phyloP scores from a whole-genome alignment of 257 asterid species.

The Gentiana macrophylla region DNA sequence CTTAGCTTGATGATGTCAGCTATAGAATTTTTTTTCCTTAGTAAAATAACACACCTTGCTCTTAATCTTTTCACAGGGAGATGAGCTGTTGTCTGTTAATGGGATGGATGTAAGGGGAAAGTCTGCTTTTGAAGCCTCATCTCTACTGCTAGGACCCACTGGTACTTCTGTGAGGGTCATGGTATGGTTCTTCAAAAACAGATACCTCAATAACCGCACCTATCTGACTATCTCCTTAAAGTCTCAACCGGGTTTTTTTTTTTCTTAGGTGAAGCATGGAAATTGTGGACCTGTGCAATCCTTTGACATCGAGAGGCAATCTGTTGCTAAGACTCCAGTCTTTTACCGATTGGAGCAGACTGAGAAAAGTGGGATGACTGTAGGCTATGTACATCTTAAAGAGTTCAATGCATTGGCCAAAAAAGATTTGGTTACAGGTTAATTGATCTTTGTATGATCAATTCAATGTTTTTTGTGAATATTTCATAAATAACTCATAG shows the following conservation, averaged over 20 bases:
- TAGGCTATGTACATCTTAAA: conserved; percentile 93
- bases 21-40: conserved; percentile 4
- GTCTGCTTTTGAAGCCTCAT: conserved; percentile 89
- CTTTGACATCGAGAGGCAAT: conserved; percentile 71
- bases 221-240: neutral
- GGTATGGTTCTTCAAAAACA: conserved; percentile 17
- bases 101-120: conserved; percentile 81
- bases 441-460: neutral
- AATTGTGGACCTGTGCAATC: conserved; percentile 83
- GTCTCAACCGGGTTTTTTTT: conserved; percentile 13
- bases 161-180: conserved; percentile 74
- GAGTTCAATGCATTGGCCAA: conserved; percentile 98
- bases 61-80: conserved; percentile 51
- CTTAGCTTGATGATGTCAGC: neutral
- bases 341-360: conserved; percentile 78
- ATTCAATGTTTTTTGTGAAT: neutral
- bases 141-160: conserved; percentile 80
- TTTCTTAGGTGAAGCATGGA: conserved; percentile 84
- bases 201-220: neutral
- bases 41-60: conserved; percentile 6
- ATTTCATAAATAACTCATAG: neutral
- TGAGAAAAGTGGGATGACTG: conserved; percentile 42
- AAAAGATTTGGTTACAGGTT: conserved; percentile 88
- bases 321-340: conserved; percentile 87
- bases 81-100: conserved; percentile 69